These are phyloP conservation scores for Cymodocea nodosa DNA, from an alignment of 116 monocot genomes.

Conservation along the genomic window DNA sequence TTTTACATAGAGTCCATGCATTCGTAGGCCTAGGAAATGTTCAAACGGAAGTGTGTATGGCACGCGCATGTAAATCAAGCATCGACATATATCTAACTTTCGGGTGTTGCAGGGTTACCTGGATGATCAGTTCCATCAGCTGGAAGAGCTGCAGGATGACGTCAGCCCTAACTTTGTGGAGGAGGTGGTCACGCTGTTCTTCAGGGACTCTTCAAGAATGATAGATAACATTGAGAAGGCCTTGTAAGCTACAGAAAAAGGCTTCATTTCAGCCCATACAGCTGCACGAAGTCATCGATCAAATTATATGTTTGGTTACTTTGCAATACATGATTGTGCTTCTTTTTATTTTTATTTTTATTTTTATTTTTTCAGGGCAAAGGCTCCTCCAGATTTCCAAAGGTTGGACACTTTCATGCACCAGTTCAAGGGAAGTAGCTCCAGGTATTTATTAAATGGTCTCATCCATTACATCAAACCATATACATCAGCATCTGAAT, in stretches of 20 bases:
- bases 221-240: conserved; percentile 58
- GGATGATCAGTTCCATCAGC: conserved; percentile 80
- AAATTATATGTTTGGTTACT: neutral
- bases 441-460: conserved; percentile 30
- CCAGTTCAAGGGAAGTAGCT: conserved; percentile 71
- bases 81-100: neutral
- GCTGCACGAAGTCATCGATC: neutral
- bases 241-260: conserved; percentile 35
- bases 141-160: conserved; percentile 88
- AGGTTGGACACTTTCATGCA: conserved; percentile 68
- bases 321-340: neutral
- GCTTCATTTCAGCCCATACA: no score
- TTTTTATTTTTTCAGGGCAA: conserved; percentile 50
- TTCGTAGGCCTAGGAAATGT: neutral
- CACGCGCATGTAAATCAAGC: neutral
- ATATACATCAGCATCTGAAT: neutral
- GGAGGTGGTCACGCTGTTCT: conserved; percentile 76
- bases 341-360: neutral
- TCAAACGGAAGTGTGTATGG: neutral
- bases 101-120: conserved; percentile 51
- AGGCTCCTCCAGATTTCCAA: conserved; percentile 46
- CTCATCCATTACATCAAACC: no score
- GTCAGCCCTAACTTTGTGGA: conserved; percentile 88
- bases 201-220: conserved; percentile 61
- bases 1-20: neutral